Percentiles rank a stretch among this genome's conserved stretches.
Evolutionary conservation across 2,329 filamentous ascomycete genomes (phyloP).

Genomic region (Apiospora rasikravindrae): DNA sequence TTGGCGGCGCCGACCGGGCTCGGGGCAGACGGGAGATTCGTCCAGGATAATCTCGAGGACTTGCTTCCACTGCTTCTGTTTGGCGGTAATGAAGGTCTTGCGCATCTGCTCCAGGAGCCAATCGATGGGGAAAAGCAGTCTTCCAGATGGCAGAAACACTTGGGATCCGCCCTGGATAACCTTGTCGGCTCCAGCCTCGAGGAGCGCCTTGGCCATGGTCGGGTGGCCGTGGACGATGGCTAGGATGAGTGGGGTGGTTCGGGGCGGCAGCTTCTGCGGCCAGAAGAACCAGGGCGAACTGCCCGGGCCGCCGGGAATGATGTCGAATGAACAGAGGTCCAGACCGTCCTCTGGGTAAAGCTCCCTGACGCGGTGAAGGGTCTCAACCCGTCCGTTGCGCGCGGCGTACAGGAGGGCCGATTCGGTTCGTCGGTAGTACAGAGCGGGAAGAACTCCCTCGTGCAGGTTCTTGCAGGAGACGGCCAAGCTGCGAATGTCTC

Average conservation of each 20-base stretch:
- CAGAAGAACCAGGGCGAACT: neutral
- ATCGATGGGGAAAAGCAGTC: slow-evolving; percentile 11
- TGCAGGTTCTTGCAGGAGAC: neutral
- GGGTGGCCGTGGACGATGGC: neutral
- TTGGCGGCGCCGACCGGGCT: neutral
- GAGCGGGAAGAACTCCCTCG: neutral
- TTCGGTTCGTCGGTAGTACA: neutral
- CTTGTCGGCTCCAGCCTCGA: neutral
- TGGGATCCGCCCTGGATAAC: too few relatives aligned
- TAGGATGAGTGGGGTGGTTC: neutral
- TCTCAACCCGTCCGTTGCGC: neutral
- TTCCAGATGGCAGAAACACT: too few relatives aligned
- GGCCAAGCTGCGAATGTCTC: neutral
- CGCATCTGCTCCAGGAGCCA: neutral
- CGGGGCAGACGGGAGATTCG: neutral
- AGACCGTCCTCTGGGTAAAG: neutral
- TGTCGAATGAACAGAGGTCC: neutral
- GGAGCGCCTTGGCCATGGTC: neutral
- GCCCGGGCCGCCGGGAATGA: too few relatives aligned
- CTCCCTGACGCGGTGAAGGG: neutral
- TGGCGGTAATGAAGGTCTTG: neutral
- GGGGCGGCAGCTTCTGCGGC: neutral
- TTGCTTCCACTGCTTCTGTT: neutral
- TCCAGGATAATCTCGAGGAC: neutral
- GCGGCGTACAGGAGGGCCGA: neutral